These are phyloP conservation scores for Nakazawaea pomicola DNA, from an alignment of 805 yeast genomes.

Conservation along the genomic window DNA sequence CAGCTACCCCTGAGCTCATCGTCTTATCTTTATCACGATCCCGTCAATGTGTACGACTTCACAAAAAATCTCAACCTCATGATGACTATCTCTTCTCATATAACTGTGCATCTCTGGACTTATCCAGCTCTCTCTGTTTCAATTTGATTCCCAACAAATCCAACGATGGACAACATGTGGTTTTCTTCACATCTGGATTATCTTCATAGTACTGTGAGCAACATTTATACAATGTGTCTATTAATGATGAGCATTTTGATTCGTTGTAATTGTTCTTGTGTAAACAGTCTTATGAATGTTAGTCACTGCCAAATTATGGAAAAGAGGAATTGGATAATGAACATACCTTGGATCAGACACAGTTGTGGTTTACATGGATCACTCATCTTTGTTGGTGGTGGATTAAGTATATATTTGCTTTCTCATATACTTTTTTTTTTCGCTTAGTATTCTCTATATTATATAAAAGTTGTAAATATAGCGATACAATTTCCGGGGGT, in stretches of 20 bases:
- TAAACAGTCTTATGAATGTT: conserved; percentile 48
- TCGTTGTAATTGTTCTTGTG: conserved; percentile 62
- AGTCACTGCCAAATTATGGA: background rate
- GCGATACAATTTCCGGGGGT: too few species aligned
- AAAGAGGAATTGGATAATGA: background rate
- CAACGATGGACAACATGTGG: conserved; percentile 79
- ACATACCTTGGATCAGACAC: conserved; percentile 70
- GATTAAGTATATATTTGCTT: background rate
- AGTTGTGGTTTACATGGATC: conserved; percentile 74
- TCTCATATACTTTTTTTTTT: background rate
- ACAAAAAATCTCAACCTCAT: conserved; percentile 7
- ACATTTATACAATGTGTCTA: conserved; percentile 70
- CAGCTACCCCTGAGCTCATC: too few species aligned
- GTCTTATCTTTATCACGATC: too few species aligned
- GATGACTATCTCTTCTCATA: too few species aligned
- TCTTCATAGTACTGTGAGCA: conserved; percentile 61
- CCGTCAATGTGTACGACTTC: conserved; percentile 1
- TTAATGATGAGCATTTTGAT: conserved; percentile 61
- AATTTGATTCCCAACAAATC: conserved; percentile 56
- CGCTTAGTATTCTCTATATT: too few species aligned
- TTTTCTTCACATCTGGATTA: conserved; percentile 53
- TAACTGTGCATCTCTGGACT: conserved; percentile 50
- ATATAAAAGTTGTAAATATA: too few species aligned
- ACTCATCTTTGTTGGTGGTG: conserved; percentile 1
- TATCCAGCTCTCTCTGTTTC: conserved; percentile 54